A percentile compares a stretch with the other conserved stretches of the same genome.
Evolutionary conservation across 371 early-diverging fungal species (phyloP).

Genomic region (Nematocida displodere): DNA sequence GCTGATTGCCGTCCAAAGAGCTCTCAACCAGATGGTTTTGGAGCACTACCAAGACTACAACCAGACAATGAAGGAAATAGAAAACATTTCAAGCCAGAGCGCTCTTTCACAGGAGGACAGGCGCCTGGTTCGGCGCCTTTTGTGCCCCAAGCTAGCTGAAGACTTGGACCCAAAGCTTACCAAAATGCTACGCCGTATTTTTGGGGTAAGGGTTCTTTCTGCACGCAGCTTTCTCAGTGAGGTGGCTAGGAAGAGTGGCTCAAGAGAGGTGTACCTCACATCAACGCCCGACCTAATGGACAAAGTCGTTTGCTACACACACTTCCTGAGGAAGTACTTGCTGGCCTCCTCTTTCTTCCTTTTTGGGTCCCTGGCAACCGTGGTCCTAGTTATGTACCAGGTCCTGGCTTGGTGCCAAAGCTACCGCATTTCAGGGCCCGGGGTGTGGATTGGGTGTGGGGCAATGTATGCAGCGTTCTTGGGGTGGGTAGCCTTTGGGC

Average conservation of each 20-base stretch:
- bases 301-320: slow-evolving; percentile 7
- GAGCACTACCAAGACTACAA: slow-evolving; percentile 33
- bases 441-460: too few relatives aligned
- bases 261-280: slow-evolving; percentile 13
- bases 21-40: slow-evolving; percentile 25
- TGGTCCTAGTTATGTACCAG: not conserved
- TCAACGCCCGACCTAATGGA: slow-evolving; percentile 3
- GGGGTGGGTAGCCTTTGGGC: slow-evolving; percentile 18
- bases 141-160: not conserved
- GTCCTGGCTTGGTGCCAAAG: not conserved
- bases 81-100: not conserved
- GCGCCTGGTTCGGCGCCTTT: not conserved
- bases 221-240: slow-evolving; percentile 3
- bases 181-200: not conserved
- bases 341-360: slow-evolving; percentile 22
- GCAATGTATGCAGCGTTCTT: not conserved
- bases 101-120: not conserved
- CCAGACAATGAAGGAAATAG: slow-evolving; percentile 11
- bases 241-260: slow-evolving; percentile 3
- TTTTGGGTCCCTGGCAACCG: not conserved
- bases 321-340: slow-evolving; percentile 20
- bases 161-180: slow-evolving; percentile 3
- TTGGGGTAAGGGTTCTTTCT: slow-evolving; percentile 16
- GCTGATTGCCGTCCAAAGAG: not conserved
- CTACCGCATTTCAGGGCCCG: not conserved